Base-by-base conservation (phyloP, 192 early-diverging fungal species). In the Coemansia sp. region DNA sequence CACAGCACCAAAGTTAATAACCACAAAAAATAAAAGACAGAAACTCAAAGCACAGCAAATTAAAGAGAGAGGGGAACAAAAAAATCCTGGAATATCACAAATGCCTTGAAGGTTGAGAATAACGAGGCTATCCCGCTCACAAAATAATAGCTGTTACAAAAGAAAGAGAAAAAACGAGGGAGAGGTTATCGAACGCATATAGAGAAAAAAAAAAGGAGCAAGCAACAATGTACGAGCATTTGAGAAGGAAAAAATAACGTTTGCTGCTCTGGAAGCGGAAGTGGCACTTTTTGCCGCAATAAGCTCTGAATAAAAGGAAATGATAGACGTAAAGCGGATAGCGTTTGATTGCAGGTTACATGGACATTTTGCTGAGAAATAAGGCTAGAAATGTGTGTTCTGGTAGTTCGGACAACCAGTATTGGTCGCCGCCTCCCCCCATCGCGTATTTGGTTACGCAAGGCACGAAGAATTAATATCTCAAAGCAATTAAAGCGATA, bases 261-360 rank as follows among this genome's bases (percentile, higher is more conserved):
- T 19, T 36, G 20, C 20, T 52, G 22, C 48, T 52, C 20, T 7
- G 19, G 10, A 1, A 52, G 9, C 5, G 7, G 13, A 25, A 9
- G 23, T 52, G 49, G 49, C 19, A 52, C 49, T 9, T 52, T 25
- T 48, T 10, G 22, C 8, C 49, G 49, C 49, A 52, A 52, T 25
- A 25, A 8, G 9, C 22, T 7, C 8, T 23, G 22, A 20, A 52
- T 52, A 52, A 52, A 52, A 25, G 49, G 22, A 25, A 52, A 52
- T 52, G 49, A 52, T 52, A 52, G 22, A 25, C 22, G 25, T 25
- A 25, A 52, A 52, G 49, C 49, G 49, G 49, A 52, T 52, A 52
- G 22, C 19, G 49, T 52, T 52, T 52, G 49, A 52, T 52, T 52
- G 49, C 49, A 52, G 49, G 49, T 52, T 52, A 52, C 22, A 25